These are phyloP conservation scores for Termitomyces sp. DNA, from an alignment of 768 basidiomycete species.

Conservation along the genomic window DNA sequence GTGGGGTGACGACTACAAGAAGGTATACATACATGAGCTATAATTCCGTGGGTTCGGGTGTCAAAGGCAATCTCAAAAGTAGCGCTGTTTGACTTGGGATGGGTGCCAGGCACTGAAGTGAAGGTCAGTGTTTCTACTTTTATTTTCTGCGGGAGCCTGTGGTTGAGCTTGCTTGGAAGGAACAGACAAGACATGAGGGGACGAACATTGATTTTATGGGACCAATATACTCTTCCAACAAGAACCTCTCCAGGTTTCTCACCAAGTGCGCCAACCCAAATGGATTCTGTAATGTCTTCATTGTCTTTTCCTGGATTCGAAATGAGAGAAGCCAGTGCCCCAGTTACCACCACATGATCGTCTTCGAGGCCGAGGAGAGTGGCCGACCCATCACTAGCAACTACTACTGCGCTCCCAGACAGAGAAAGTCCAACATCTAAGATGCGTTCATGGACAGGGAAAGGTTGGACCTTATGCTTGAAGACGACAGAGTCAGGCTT, in stretches of 20 bases:
- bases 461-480: background rate
- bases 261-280: conserved; percentile 8
- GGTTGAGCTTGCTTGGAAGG: background rate
- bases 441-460: conserved; percentile 42
- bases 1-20: background rate
- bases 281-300: conserved; percentile 8
- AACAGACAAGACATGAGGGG: background rate
- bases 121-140: conserved; percentile 46
- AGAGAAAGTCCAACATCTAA: conserved; percentile 56
- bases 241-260: conserved; percentile 8
- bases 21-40: conserved; percentile 50
- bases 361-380: conserved; percentile 48
- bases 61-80: conserved; percentile 63
- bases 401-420: conserved; percentile 57
- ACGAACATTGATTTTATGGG: conserved; percentile 2
- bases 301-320: conserved; percentile 11
- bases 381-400: conserved; percentile 49
- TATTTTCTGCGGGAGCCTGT: conserved; percentile 36
- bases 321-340: conserved; percentile 56
- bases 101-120: conserved; percentile 37
- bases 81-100: background rate
- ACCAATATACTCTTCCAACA: conserved; percentile 19
- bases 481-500: conserved; percentile 35
- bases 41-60: conserved; percentile 57
- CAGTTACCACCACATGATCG: conserved; percentile 37